Percentiles rank a stretch among this genome's conserved stretches.
Evolutionary conservation across 108 stramenopile species (phyloP).

Genomic region (Skeletonema costatum): DNA sequence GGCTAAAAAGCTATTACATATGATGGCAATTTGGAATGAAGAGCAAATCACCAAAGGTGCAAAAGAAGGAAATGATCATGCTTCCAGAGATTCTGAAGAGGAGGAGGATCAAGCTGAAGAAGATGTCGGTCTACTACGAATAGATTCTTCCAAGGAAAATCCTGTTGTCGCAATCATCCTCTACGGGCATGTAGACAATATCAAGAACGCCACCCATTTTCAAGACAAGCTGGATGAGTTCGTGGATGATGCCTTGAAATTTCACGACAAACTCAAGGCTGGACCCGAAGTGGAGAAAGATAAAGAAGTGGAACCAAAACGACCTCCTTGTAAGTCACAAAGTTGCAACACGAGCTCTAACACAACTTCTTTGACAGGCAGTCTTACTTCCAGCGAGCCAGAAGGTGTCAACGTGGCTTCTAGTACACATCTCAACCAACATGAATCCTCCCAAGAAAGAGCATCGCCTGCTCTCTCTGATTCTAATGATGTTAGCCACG

Average conservation of each 20-base stretch:
- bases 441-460: neutral
- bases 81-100: neutral
- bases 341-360: neutral
- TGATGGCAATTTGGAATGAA: conserved; percentile 43
- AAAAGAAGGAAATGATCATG: neutral
- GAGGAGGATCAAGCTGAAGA: conserved; percentile 2
- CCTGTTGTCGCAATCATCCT: conserved; percentile 35
- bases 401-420: neutral
- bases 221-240: conserved; percentile 39
- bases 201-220: conserved; percentile 16
- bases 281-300: neutral
- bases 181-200: conserved; percentile 26
- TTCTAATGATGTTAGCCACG: neutral
- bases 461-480: neutral
- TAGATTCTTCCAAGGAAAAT: conserved; percentile 33
- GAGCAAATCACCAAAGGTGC: neutral
- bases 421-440: neutral
- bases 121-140: conserved; percentile 23
- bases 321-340: neutral
- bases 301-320: neutral
- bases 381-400: neutral
- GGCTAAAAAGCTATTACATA: conserved; percentile 15
- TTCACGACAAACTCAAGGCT: conserved; percentile 16
- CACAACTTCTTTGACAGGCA: neutral
- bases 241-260: conserved; percentile 38